A percentile compares a stretch with the other conserved stretches of the same genome.
phyloP scores from a whole-genome alignment of 345 rosid genomes.

The Cardamine occulta region DNA sequence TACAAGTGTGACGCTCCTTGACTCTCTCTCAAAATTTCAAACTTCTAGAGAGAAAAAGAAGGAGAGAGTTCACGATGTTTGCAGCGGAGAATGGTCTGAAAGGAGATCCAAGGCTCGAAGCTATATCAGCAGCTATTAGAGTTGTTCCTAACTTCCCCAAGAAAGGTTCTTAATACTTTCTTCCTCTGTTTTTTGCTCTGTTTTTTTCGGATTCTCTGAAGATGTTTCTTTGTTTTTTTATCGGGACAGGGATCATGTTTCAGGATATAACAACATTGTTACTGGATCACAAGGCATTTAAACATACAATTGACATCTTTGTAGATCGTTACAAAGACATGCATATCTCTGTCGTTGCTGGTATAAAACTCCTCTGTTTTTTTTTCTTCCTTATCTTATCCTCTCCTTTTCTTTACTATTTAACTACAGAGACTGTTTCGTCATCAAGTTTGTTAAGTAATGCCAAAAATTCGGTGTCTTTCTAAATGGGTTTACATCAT shows the following conservation, averaged over 20 bases:
- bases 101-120: conserved; percentile 48
- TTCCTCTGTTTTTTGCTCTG: conserved; percentile 6
- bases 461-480: conserved; percentile 17
- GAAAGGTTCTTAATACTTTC: conserved; percentile 28
- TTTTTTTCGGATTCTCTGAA: background rate
- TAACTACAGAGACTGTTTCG: conserved; percentile 3
- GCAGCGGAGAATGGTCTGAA: conserved; percentile 48
- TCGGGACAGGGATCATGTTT: conserved; percentile 71
- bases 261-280: conserved; percentile 81
- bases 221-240: background rate
- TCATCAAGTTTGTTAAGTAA: conserved; percentile 40
- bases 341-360: conserved; percentile 79
- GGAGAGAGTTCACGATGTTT: conserved; percentile 40
- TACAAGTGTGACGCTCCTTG: conserved; percentile 24
- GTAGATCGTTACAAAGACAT: conserved; percentile 77
- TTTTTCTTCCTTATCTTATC: background rate
- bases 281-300: conserved; percentile 77
- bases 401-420: background rate
- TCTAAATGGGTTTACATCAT: conserved; percentile 28
- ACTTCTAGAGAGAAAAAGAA: background rate
- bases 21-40: background rate
- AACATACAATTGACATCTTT: conserved; percentile 74
- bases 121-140: conserved; percentile 45
- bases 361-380: conserved; percentile 43
- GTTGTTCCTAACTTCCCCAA: conserved; percentile 47